Evolutionary conservation across 2,329 filamentous ascomycete species (phyloP), one percentile per base, ranked within the genome.

Genomic region (Clonostachys rosea): DNA sequence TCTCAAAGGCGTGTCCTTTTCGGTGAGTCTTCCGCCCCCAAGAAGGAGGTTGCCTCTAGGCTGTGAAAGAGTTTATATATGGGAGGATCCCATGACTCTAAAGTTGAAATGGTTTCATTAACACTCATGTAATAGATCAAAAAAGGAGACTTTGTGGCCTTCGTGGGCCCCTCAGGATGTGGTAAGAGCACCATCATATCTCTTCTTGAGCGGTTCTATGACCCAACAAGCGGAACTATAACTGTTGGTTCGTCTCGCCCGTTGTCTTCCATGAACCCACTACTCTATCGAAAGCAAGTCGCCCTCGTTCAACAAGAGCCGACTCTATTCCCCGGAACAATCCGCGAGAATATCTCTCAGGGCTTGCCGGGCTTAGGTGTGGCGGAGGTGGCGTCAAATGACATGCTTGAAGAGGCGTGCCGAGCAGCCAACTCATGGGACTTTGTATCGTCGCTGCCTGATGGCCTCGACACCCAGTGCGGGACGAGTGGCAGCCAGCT

Each of bases 311-410:
- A 79, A 49, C 79, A 83, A 56, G 78, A 83, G 47, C 76, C 78
- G 0, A 74, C 74, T 3, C 77, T 99, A 3, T 91, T 91, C 65
- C 89, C 85, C 4, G 89, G 88, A 20, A 86, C 86, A 0, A 86
- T 94, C 54, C 86, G 87, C 5, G 87, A 92, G 59, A 94, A 94
- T 55, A 96, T 97, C 51, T 78, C 89, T 16, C 35, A 41, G 1
- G 68, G 73, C 69, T 67, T 5, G 70, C 78, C 40, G 39, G 45
- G n/a, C 35, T 34, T 40, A 16, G 39, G 37, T 17, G 41, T 33
- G 14, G 42, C 42, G 9, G 39, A 39, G 8, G 35, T 33, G 2
- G 47, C 68, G 64, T 51, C 54, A 3, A 49, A 58, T 34, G 60
- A 60, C 9, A 58, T 65, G 33, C 69, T 79, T 9, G 60, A 70